Evolutionary conservation across 2,329 filamentous ascomycete species (phyloP).

Genomic region (Cercospora sp.): DNA sequence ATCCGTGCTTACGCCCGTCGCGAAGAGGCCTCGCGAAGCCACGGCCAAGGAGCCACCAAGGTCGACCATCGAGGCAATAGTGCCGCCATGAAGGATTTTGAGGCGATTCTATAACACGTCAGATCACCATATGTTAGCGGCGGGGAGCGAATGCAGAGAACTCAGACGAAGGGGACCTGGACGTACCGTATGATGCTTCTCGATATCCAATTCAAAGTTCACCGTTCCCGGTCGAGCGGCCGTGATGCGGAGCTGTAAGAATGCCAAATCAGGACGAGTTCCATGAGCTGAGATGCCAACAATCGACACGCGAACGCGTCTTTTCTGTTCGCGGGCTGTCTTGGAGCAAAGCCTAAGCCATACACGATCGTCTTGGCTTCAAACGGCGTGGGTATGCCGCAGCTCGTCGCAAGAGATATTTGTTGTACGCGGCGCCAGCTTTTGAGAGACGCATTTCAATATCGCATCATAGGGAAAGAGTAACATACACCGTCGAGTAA

Average conservation of each 20-base stretch:
- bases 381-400: neutral
- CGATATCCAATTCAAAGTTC: constrained; percentile 73
- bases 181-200: constrained; percentile 70
- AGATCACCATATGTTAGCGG: too few species aligned
- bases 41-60: constrained; percentile 66
- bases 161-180: too few species aligned
- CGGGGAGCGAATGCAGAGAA: too few species aligned
- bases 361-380: neutral
- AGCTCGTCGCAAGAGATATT: neutral
- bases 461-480: neutral
- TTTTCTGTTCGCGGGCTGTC: neutral
- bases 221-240: constrained; percentile 66
- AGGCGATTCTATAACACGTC: constrained; percentile 66
- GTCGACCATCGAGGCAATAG: constrained; percentile 73
- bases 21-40: constrained; percentile 63
- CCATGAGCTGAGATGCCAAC: neutral
- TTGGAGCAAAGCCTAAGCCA: neutral
- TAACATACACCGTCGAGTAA: constrained; percentile 42
- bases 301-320: neutral
- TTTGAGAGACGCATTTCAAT: neutral
- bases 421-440: neutral
- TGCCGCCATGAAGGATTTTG: constrained; percentile 74
- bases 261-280: neutral
- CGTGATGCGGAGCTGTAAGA: constrained; percentile 63
- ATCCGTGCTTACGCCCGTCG: constrained; percentile 67